Evolutionary conservation across 768 basidiomycete species (phyloP).

Genomic region (Rhodotorula sphaerocarpa): DNA sequence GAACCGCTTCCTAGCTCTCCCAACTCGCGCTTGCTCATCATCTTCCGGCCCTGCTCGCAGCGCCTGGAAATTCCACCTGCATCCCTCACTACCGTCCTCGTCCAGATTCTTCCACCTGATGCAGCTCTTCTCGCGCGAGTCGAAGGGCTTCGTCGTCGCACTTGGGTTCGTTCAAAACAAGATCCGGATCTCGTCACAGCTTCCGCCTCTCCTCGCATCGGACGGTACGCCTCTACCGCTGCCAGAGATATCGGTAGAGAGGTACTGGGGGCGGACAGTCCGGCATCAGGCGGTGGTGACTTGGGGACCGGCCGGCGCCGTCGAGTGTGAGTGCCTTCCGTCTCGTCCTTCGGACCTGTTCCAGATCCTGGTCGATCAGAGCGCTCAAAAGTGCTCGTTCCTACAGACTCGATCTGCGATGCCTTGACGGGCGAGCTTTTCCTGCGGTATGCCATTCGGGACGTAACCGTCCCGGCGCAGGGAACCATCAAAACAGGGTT

Average conservation of each 20-base stretch:
- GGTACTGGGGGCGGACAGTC: slow-evolving; percentile 13
- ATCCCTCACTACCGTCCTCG: slow-evolving; percentile 6
- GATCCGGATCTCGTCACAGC: slow-evolving; percentile 7
- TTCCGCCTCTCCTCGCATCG: slow-evolving; percentile 2
- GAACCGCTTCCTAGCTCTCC: too few species aligned
- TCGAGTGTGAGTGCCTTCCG: slow-evolving; percentile 16
- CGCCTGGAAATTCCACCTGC: slow-evolving; percentile 24
- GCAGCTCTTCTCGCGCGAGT: slow-evolving; percentile 26
- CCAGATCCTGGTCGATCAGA: neutral
- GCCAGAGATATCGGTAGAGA: neutral
- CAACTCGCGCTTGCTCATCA: neutral
- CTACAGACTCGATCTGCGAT: neutral
- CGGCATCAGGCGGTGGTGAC: slow-evolving; percentile 7
- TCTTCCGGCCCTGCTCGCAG: neutral
- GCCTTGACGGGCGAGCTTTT: slow-evolving; percentile 5
- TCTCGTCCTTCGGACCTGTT: neutral
- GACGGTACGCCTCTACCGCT: neutral
- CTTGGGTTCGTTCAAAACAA: slow-evolving; percentile 27
- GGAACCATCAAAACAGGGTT: slow-evolving; percentile 20
- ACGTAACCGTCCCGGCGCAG: slow-evolving; percentile 8
- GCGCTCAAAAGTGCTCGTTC: neutral
- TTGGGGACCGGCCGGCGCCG: slow-evolving; percentile 13
- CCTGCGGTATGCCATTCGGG: neutral
- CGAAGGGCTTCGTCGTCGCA: slow-evolving; percentile 21
- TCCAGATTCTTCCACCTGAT: slow-evolving; percentile 32